Evolutionary conservation across 2,329 filamentous ascomycete species (phyloP).

Genomic region (Akanthomyces dipterigenus): DNA sequence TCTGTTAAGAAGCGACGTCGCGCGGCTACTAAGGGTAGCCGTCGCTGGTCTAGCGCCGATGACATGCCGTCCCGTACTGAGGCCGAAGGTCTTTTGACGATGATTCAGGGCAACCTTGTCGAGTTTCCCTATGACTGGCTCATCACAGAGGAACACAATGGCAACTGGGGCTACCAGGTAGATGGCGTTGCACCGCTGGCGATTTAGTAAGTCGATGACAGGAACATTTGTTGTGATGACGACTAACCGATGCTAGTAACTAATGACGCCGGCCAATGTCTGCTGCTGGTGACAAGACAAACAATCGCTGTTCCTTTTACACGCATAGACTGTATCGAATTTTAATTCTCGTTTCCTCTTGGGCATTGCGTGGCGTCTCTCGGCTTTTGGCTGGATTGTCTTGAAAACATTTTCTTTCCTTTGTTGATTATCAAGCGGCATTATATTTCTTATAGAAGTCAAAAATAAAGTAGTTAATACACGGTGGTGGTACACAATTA

Average conservation of each 20-base stretch:
- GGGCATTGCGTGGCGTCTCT: conserved; percentile 6
- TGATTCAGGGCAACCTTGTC: conserved; percentile 84
- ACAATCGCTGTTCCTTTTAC: neutral
- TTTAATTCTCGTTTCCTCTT: neutral
- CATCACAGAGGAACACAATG: conserved; percentile 80
- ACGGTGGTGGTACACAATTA: conserved; percentile 1
- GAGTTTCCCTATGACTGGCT: conserved; percentile 96
- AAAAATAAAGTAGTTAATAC: neutral
- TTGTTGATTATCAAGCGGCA: neutral
- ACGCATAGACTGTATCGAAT: neutral
- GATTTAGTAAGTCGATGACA: conserved; percentile 69
- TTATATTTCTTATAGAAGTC: neutral
- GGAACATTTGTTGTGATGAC: neutral
- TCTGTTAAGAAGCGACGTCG: conserved; percentile 58
- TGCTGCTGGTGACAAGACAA: neutral
- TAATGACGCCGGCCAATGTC: neutral
- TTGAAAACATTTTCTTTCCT: conserved; percentile 10
- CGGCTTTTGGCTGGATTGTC: neutral
- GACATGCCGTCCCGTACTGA: conserved; percentile 70
- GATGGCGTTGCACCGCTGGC: conserved; percentile 93
- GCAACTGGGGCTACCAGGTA: conserved; percentile 95
- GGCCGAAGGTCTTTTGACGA: conserved; percentile 71
- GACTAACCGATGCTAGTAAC: neutral
- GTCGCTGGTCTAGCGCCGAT: conserved; percentile 59
- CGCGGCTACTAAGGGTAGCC: conserved; percentile 62